Conservation (phyloP, 768 basidiomycete genomes). For the Coprinellus aureogranulatus region DNA sequence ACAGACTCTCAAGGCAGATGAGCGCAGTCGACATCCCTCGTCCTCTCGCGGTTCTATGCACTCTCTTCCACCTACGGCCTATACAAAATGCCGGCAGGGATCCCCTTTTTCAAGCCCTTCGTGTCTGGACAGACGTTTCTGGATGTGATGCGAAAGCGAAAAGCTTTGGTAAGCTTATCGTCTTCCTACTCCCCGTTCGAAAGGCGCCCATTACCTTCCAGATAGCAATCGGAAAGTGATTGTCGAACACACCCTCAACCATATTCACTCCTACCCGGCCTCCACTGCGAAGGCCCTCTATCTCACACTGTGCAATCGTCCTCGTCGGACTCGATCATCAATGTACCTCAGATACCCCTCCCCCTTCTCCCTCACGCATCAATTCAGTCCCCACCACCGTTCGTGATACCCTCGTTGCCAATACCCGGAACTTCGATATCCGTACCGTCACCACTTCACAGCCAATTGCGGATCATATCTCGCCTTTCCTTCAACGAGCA, state of each 20-base stretch:
- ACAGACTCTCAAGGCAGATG: conserved; percentile 57
- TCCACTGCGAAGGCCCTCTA: conserved; percentile 49
- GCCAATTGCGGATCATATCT: conserved; percentile 69
- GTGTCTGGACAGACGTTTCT: conserved; percentile 72
- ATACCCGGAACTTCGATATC: conserved; percentile 58
- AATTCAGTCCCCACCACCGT: conserved; percentile 12
- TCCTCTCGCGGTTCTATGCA: conserved; percentile 58
- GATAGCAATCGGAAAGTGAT: conserved; percentile 74
- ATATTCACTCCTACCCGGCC: conserved; percentile 71
- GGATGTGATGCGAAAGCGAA: conserved; percentile 74
- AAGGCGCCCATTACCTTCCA: conserved; percentile 22
- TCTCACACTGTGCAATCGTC: conserved; percentile 27
- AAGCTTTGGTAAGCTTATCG: conserved; percentile 74
- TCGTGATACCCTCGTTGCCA: conserved; percentile 47
- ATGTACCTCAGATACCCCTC: conserved; percentile 25
- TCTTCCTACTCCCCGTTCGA: not conserved
- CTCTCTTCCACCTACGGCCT: conserved; percentile 48
- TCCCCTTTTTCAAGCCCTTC: conserved; percentile 60
- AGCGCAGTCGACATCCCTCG: conserved; percentile 66
- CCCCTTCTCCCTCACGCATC: conserved; percentile 19
- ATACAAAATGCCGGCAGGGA: conserved; percentile 29
- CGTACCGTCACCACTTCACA: conserved; percentile 69
- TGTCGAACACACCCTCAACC: conserved; percentile 80
- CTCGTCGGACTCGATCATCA: conserved; percentile 33
- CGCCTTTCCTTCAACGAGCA: conserved; percentile 78